phyloP scores from a whole-genome alignment of 2,329 filamentous ascomycete genomes.

The Clarireedia hainanense region DNA sequence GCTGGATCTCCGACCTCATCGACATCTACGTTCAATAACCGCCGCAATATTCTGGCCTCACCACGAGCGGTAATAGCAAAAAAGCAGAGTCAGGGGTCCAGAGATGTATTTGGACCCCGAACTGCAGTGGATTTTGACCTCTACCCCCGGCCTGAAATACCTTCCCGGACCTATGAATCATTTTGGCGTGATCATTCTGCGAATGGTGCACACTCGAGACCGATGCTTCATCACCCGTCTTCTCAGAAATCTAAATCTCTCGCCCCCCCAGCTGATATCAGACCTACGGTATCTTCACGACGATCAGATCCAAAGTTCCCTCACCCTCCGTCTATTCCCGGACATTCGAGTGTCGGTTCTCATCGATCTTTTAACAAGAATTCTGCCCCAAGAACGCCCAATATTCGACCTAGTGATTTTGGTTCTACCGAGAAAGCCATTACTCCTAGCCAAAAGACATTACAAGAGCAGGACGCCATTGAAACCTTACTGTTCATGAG shows the following conservation, averaged over 20 bases:
- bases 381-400: constrained; percentile 24
- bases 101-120: constrained; percentile 7
- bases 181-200: constrained; percentile 37
- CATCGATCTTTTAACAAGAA: constrained; percentile 4
- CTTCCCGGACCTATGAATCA: constrained; percentile 34
- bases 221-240: constrained; percentile 28
- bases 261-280: constrained; percentile 33
- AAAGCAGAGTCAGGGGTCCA: constrained; percentile 24
- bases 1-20: constrained; percentile 55
- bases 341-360: constrained; percentile 1
- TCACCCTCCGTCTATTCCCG: constrained; percentile 24
- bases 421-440: constrained; percentile 30
- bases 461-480: constrained; percentile 72
- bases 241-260: constrained; percentile 37
- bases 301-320: constrained; percentile 26
- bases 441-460: constrained; percentile 57
- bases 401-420: constrained; percentile 1
- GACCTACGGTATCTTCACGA: constrained; percentile 22
- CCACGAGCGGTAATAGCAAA: constrained; percentile 38
- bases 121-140: constrained; percentile 27
- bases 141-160: constrained; percentile 27
- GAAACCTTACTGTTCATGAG: constrained; percentile 78
- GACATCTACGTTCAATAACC: constrained; percentile 46
- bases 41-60: constrained; percentile 46
- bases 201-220: constrained; percentile 15